These are phyloP conservation scores for Triglochin maritima DNA, from an alignment of 106 monocot genomes.

Conservation along the genomic window DNA sequence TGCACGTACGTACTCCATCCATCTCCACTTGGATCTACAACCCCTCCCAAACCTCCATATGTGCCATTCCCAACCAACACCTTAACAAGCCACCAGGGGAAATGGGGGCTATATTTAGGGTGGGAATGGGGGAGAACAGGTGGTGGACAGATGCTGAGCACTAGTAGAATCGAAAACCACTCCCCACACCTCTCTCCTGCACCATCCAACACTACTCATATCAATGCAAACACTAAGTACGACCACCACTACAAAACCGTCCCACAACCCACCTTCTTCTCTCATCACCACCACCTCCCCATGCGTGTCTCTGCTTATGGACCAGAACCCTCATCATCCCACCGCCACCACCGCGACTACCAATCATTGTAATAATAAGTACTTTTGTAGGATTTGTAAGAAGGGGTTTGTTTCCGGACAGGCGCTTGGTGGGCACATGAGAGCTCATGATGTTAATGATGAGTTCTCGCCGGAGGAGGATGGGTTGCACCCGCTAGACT, in stretches of 20 bases:
- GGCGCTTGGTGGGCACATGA: conserved; percentile 80
- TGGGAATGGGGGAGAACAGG: no score
- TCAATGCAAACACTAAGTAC: neutral
- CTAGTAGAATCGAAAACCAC: neutral
- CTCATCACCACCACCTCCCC: neutral
- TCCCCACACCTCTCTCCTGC: neutral
- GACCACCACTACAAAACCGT: no score
- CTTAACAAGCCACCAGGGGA: no score
- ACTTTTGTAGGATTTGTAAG: conserved; percentile 66
- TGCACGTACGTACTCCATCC: no score
- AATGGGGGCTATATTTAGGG: no score
- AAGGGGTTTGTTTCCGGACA: conserved; percentile 69
- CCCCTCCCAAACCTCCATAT: no score
- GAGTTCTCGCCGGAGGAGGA: conserved; percentile 3
- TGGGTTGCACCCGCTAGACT: neutral
- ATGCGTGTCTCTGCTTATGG: conserved; percentile 19
- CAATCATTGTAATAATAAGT: conserved; percentile 25
- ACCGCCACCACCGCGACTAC: no score
- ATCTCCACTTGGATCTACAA: no score
- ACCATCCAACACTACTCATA: conserved; percentile 2
- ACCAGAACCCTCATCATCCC: conserved; percentile 15
- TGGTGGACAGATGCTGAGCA: neutral
- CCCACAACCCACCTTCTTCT: neutral
- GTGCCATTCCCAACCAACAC: no score
- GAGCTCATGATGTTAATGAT: conserved; percentile 56